Evolutionary conservation across 257 asterid species (phyloP).

Genomic region (Dorcoceras hygrometricum): DNA sequence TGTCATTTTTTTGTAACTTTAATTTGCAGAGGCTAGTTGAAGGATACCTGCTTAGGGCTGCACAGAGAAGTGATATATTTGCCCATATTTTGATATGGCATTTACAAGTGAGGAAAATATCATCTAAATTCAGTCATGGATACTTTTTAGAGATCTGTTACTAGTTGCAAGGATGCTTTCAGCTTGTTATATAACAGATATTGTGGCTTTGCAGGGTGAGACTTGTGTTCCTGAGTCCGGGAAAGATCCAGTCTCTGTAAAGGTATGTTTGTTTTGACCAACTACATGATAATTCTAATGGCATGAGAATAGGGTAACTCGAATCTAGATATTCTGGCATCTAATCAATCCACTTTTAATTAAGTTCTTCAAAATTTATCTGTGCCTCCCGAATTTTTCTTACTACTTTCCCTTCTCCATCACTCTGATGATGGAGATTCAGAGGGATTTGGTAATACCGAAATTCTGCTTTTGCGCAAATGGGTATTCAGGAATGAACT

Average conservation of each 20-base stretch:
- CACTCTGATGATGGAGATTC: not conserved
- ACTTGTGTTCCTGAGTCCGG: constrained; percentile 64
- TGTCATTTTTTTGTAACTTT: constrained; percentile 20
- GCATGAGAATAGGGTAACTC: constrained; percentile 9
- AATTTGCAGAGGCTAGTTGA: constrained; percentile 84
- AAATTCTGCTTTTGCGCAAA: not conserved
- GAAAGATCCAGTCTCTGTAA: constrained; percentile 62
- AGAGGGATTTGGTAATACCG: not conserved
- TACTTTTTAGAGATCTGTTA: constrained; percentile 6
- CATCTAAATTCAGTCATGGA: not conserved
- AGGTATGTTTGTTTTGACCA: constrained; percentile 43
- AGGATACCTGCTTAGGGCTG: constrained; percentile 98
- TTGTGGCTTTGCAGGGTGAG: constrained; percentile 73
- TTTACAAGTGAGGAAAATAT: constrained; percentile 61
- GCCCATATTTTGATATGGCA: constrained; percentile 99
- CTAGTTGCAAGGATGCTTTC: constrained; percentile 24
- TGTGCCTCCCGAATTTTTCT: not conserved
- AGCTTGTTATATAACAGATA: constrained; percentile 22
- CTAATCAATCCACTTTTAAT: too few relatives aligned
- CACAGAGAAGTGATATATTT: constrained; percentile 90
- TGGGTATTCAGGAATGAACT: not conserved
- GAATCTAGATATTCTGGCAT: constrained; percentile 1
- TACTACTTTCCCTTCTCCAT: not conserved
- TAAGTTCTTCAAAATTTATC: constrained; percentile 5
- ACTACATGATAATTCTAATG: not conserved